Conservation (phyloP, 257 asterid genomes). For the Primulina tabacum region DNA sequence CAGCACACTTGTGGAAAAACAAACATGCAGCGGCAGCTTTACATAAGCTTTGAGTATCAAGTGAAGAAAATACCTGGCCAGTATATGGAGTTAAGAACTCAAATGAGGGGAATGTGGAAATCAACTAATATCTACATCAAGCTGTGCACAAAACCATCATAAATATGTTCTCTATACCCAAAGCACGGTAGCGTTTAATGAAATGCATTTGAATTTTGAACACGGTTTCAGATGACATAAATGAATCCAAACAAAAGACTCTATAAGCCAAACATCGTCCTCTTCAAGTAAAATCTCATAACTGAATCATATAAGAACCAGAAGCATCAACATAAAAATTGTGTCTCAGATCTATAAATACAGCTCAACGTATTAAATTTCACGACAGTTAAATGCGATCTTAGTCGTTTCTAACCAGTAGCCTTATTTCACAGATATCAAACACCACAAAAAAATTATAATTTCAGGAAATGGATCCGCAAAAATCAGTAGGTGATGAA, state of each 20-base stretch:
- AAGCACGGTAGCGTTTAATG: neutral
- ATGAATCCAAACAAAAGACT: neutral
- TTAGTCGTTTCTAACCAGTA: neutral
- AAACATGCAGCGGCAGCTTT: conserved; percentile 77
- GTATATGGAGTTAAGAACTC: conserved; percentile 18
- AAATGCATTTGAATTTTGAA: neutral
- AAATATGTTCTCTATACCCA: conserved; percentile 11
- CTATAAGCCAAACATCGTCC: neutral
- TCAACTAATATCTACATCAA: neutral
- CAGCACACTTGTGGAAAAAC: conserved; percentile 74
- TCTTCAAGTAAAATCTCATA: conserved; percentile 2
- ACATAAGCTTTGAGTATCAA: conserved; percentile 72
- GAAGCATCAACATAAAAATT: neutral
- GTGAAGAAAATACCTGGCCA: conserved; percentile 67
- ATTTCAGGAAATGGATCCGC: neutral
- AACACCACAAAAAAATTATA: neutral
- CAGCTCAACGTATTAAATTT: conserved; percentile 4
- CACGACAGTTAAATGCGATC: neutral
- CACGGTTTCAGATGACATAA: neutral
- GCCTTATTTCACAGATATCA: neutral
- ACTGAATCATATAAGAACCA: neutral
- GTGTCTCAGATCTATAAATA: neutral
- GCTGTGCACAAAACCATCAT: neutral
- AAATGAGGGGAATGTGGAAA: neutral
- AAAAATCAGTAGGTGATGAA: neutral